Evolutionary conservation across 805 yeast genomes (phyloP), one percentile per base, ranked within the genome.

Genomic region (Kockiozyma suomiensis): DNA sequence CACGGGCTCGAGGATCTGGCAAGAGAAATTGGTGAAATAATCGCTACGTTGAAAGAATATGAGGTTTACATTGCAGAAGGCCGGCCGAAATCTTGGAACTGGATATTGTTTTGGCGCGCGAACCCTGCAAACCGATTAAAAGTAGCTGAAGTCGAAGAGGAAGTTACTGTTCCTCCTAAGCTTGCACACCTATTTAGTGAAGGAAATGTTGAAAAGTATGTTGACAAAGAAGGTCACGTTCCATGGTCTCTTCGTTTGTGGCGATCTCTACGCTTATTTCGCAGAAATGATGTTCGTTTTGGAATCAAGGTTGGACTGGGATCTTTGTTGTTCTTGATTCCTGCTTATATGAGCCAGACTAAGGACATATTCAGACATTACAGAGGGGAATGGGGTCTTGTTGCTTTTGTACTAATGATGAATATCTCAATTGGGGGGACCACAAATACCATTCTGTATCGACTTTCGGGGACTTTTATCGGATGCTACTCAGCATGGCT

Each of bases 391-490:
- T 89, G 96, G 96, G 85, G 90, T 0, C 74, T 89, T 38, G 87
- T 88, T 23, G 85, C 91, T 0, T 89, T 84, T 67, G 85, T 89
- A 67, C 86, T 89, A 55, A 87, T 89, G 77, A 88, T 90, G 93
- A 88, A 86, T 67, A 88, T 88, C 68, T 86, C 92, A 0, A 75
- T 88, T 4, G 96, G 96, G 10, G 94, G 96, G 0, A 89, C 96
- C 0, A 82, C 88, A 8, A 59, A 50, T 32, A 50, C 62, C 7
- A 54, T 50, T 12, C 50, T 59, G 15, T 59, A 54, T 37, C 67
- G 80, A 12, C 77, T 89, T 56, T 62, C 85, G 26, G 96, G 96
- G 0, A 89, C 96, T 0, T 82, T 85, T 60, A 55, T 87, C 7
- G 96, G 96, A 0, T 56, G 59, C 47, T 56, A 56, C 23, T 50